Percentiles rank a stretch among this genome's conserved stretches.
Evolutionary conservation across 1,284 basidiomycete species (phyloP).

Genomic region (Trichosporon inkin): DNA sequence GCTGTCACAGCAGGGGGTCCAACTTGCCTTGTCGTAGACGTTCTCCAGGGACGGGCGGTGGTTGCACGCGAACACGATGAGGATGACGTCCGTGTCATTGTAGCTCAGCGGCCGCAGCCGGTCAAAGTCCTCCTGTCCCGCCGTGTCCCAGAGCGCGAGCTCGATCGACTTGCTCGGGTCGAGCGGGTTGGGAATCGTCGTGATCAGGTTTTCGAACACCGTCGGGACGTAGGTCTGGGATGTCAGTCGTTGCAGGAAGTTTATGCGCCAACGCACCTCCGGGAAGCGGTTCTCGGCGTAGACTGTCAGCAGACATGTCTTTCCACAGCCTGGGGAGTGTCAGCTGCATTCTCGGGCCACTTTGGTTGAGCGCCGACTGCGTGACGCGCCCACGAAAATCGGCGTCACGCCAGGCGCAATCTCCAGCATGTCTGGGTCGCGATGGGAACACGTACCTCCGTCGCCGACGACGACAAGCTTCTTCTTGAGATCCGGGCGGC

Average conservation of each 20-base stretch:
- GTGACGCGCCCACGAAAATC: no score
- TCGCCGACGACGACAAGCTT: conserved; percentile 79
- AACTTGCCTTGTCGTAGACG: conserved; percentile 68
- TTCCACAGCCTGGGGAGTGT: conserved; percentile 55
- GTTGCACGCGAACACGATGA: conserved; percentile 95
- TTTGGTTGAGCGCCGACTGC: neutral
- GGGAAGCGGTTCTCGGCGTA: conserved; percentile 98
- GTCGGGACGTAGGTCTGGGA: conserved; percentile 89
- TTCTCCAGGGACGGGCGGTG: conserved; percentile 92
- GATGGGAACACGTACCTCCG: conserved; percentile 36
- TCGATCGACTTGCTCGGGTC: conserved; percentile 82
- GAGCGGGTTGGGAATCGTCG: conserved; percentile 66
- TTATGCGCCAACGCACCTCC: conserved; percentile 59
- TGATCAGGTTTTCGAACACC: conserved; percentile 97
- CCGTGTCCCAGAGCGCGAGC: conserved; percentile 96
- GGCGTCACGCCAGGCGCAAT: neutral
- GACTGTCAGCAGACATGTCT: conserved; percentile 55
- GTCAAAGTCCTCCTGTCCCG: conserved; percentile 98
- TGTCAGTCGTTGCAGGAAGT: neutral
- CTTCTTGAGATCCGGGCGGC: conserved; percentile 71
- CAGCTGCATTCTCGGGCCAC: neutral
- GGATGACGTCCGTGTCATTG: conserved; percentile 92
- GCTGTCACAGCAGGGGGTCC: neutral
- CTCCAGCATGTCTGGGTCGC: neutral
- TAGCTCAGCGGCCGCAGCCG: conserved; percentile 88